These are phyloP conservation scores for Ophiostoma sp. DNA, from an alignment of 2,329 filamentous ascomycete species.

Conservation along the genomic window DNA sequence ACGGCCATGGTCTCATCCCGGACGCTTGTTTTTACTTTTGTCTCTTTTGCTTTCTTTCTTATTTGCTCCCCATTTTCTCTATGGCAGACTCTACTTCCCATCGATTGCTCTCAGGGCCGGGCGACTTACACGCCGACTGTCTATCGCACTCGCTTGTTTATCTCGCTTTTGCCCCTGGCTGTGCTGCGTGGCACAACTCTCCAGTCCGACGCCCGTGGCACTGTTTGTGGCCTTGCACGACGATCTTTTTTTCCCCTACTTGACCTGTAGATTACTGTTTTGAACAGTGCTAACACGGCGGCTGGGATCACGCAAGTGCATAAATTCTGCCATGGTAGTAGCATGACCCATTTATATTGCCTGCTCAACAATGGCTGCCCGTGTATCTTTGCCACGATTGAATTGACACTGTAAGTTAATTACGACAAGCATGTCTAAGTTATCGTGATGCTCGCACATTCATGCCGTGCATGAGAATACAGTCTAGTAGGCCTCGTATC, in stretches of 20 bases:
- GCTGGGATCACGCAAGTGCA: background rate
- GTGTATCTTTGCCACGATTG: background rate
- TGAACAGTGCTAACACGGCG: background rate
- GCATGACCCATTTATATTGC: background rate
- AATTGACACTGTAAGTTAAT: background rate
- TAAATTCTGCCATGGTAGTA: background rate
- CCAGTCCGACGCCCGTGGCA: background rate
- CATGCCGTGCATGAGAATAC: background rate
- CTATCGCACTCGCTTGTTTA: background rate
- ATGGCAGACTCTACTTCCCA: background rate
- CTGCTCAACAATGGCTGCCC: background rate
- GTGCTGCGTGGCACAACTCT: conserved; percentile 8
- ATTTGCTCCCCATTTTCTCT: background rate
- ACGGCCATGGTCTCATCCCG: conserved; percentile 20
- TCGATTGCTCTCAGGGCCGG: background rate
- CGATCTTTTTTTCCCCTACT: background rate
- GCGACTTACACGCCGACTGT: background rate
- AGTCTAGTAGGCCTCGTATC: background rate
- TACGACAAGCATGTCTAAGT: background rate
- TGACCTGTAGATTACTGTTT: background rate
- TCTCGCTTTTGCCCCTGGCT: background rate
- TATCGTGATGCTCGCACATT: background rate
- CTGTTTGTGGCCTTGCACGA: background rate
- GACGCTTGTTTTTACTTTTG: background rate
- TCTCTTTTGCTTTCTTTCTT: background rate